Evolutionary conservation across 2,329 filamentous ascomycete genomes (phyloP).

Genomic region (Ceratocystis albifundus): DNA sequence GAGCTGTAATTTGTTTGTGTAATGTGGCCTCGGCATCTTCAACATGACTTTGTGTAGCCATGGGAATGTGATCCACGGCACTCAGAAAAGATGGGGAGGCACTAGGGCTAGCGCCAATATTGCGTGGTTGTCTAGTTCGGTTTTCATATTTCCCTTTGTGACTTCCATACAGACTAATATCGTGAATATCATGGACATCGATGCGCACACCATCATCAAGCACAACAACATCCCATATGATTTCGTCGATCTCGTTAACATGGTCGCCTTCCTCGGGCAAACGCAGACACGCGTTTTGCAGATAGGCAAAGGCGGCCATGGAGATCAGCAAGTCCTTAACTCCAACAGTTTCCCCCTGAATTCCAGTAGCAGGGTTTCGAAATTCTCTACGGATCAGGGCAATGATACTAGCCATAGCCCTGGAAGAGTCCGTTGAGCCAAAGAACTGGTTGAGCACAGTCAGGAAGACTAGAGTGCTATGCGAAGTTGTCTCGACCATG

Average conservation of each 20-base stretch:
- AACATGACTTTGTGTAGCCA: conserved; percentile 16
- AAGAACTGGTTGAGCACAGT: conserved; percentile 52
- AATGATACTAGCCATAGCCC: conserved; percentile 56
- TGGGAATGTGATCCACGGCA: conserved; percentile 8
- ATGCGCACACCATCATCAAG: conserved; percentile 47
- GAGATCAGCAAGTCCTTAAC: conserved; percentile 51
- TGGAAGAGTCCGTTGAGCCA: conserved; percentile 56
- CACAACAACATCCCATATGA: conserved; percentile 57
- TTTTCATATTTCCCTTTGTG: conserved; percentile 24
- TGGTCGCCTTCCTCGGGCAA: conserved; percentile 40
- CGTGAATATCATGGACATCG: conserved; percentile 35
- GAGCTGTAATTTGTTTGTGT: conserved; percentile 43
- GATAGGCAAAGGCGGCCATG: conserved; percentile 48
- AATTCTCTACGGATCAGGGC: conserved; percentile 53
- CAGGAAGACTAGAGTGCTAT: conserved; percentile 47
- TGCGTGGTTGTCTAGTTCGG: neutral
- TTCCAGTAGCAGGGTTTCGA: conserved; percentile 49
- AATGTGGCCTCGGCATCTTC: conserved; percentile 31
- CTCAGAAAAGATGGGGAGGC: neutral
- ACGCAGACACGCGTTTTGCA: conserved; percentile 47
- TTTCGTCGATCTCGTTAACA: conserved; percentile 41
- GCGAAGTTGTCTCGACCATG: conserved; percentile 43
- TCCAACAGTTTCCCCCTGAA: conserved; percentile 47
- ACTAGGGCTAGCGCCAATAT: neutral
- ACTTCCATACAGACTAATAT: conserved; percentile 30